These are phyloP conservation scores for Agastache rugosa DNA, from an alignment of 257 asterid genomes.

Conservation along the genomic window DNA sequence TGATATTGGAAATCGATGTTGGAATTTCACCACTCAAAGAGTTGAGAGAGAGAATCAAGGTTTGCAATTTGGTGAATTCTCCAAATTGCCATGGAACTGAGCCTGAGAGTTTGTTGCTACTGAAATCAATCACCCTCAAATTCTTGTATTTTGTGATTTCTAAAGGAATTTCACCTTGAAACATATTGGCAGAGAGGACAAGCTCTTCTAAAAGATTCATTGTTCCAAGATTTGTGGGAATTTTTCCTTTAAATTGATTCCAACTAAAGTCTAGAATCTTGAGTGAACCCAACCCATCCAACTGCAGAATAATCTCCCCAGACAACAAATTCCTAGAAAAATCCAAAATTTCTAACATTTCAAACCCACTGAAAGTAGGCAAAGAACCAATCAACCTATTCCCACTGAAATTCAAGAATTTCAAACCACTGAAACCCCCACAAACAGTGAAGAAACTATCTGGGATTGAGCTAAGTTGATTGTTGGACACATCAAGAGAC, in stretches of 20 bases:
- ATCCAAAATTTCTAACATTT: constrained; percentile 53
- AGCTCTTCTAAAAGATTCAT: constrained; percentile 55
- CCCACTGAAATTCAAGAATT: constrained; percentile 62
- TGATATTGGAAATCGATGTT: constrained; percentile 42
- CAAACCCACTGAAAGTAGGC: constrained; percentile 61
- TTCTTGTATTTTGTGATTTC: too few relatives aligned
- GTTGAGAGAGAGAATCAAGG: constrained; percentile 61
- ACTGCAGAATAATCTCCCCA: constrained; percentile 50
- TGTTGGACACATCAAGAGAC: constrained; percentile 68
- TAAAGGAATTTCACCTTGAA: too few relatives aligned
- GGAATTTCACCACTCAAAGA: constrained; percentile 63
- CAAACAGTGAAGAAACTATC: constrained; percentile 52
- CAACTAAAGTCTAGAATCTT: constrained; percentile 52
- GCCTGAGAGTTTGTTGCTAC: constrained; percentile 51
- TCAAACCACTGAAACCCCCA: constrained; percentile 54
- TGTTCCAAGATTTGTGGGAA: constrained; percentile 64
- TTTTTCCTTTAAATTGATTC: constrained; percentile 46
- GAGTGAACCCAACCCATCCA: constrained; percentile 53
- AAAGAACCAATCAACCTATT: constrained; percentile 51
- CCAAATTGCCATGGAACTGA: constrained; percentile 56
- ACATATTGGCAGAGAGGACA: constrained; percentile 49
- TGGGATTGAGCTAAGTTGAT: constrained; percentile 61
- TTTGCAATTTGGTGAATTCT: constrained; percentile 48
- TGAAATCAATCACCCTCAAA: constrained; percentile 61
- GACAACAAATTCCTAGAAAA: constrained; percentile 44